Evolutionary conservation across 2,329 filamentous ascomycete genomes (phyloP), one percentile per base, ranked within the genome.

Genomic region (Calonectria hawksworthii): DNA sequence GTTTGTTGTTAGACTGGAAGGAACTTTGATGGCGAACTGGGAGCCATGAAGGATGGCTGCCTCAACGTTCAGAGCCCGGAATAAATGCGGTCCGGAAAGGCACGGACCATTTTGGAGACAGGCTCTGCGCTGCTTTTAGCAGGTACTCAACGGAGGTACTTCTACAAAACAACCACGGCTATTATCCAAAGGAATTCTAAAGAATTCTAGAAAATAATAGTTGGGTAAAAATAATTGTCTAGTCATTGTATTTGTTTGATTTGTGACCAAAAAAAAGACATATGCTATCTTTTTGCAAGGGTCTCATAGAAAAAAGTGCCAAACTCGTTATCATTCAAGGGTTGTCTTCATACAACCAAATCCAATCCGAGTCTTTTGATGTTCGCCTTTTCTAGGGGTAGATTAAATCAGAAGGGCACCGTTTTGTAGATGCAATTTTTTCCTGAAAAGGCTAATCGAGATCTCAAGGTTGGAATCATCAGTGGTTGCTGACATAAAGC

Each of bases 71-170:
- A 5, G 30, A 28, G 18, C 44, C 28, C 63, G 68, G 68, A 68
- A 68, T 67, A 74, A 72, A 41, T 74, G 30, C 47, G 68, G 72
- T 65, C 63, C 59, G 50, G 10, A 16, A 1, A 6, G 1, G 63
- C 63, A 65, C 63, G 41, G 41, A 10, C 63, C 63, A 50, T n/a
- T 3, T 18, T 6, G 21, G 18, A 30, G 26, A 34, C 23, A 66
- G 11, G 11, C 13, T n/a, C 1, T 13, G 10, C 38, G 67, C 67
- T 28, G 52, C 67, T 59, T 69, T 69, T 41, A 30, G n/a, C 14
- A 47, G n/a, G 10, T 4, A n/a, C 41, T 41, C 38, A 41, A 4
- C 16, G 30, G 30, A 4, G 30, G 30, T 32, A 32, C 30, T 32
- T 32, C 30, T 8, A 4, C 4, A 32, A 4, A 4, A 32, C 8